A percentile compares a stretch with the other conserved stretches of the same genome.
These are phyloP conservation scores for Voacanga thouarsii DNA, from an alignment of 257 asterid genomes.

Conservation along the genomic window DNA sequence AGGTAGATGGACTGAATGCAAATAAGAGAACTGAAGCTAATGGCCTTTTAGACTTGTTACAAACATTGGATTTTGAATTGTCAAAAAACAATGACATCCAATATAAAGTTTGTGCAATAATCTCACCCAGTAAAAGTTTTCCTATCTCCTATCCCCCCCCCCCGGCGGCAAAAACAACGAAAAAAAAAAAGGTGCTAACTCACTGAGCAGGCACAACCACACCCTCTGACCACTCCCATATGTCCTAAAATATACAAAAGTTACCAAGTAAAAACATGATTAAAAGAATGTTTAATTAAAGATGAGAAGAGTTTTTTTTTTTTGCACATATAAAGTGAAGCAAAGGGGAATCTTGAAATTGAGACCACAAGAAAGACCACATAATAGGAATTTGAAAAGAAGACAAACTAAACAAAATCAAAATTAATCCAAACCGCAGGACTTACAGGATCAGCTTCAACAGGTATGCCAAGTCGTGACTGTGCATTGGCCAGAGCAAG, in stretches of 20 bases:
- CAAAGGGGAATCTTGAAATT: background rate
- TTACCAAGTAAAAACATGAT: background rate
- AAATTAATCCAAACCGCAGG: background rate
- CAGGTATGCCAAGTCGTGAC: slow-evolving; percentile 73
- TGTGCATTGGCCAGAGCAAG: slow-evolving; percentile 87
- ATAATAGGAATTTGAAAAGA: background rate
- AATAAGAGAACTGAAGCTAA: too few relatives aligned
- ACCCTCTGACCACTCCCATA: background rate
- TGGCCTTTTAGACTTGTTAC: too few relatives aligned
- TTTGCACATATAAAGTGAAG: background rate
- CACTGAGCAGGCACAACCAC: background rate
- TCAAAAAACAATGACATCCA: background rate
- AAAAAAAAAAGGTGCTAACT: background rate
- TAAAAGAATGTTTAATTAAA: background rate
- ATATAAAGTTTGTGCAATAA: background rate
- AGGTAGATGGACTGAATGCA: too few relatives aligned
- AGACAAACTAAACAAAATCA: background rate
- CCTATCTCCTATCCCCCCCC: background rate
- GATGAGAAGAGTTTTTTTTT: too few relatives aligned
- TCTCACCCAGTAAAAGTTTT: background rate
- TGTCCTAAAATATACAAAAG: background rate
- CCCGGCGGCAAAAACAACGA: too few relatives aligned
- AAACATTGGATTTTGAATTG: too few relatives aligned
- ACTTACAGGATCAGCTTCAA: slow-evolving; percentile 63
- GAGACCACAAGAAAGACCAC: background rate